Base-by-base conservation (phyloP, 768 basidiomycete genomes). In the Lactarius pseudohatsudake region DNA sequence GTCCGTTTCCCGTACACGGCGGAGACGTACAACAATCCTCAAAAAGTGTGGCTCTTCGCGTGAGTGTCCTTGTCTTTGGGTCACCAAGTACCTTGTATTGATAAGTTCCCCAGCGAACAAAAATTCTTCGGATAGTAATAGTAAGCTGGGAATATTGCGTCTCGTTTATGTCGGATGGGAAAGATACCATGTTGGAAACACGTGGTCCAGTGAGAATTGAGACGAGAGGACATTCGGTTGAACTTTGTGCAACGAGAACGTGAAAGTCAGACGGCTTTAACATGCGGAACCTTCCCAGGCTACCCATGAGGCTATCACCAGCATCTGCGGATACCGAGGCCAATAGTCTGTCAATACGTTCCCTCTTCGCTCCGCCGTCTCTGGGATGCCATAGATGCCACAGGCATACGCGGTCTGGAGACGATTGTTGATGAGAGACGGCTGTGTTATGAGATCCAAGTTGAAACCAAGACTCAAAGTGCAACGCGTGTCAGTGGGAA, bases 11-110 rank as follows among this genome's bases (percentile, higher is more conserved):
- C 58, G 13, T 69, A 69, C 20, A 69, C 65, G 26, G 26, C n/a
- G 3, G 62, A 69, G 30, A 69, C 69, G 3, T 70, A 70, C 58
- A 68, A 62, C 40, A 65, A 62, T n/a, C 63, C 63, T n/a, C 66
- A 70, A 54, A 64, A 67, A 0, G 2, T 69, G 36, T 69, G 69
- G 69, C 9, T 26, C 26, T 69, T 67, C 38, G 66, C 38, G 69
- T 67, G n/a, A 53, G 66, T 61, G 4, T 22, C 36, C 28, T 22
- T 1, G 18, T 53, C 22, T 59, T 4, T 5, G 13, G 3, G 15
- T 40, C 4, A 8, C n/a, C 15, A n/a, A 26, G n/a, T 0, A n/a
- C 34, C 5, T 26, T 50, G 10, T 3, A n/a, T 34, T 22, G 38
- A 58, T 10, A 38, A n/a, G 18, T 22, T 36, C 4, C 38, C 5